Evolutionary conservation across 2,329 filamentous ascomycete species (phyloP).

Genomic region (Boeremia lycopersici): DNA sequence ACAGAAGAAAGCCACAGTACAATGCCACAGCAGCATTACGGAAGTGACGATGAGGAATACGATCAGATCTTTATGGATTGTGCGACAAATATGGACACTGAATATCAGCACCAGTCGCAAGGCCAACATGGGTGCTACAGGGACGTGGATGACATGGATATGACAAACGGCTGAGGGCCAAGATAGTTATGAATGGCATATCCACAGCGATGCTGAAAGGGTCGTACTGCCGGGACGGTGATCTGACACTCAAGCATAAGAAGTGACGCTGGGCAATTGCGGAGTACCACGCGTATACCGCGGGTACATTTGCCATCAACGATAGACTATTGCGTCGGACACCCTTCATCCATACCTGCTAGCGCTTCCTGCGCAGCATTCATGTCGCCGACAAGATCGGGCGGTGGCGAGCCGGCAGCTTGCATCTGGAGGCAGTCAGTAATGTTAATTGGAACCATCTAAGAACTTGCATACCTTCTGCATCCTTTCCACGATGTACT

Average conservation of each 20-base stretch:
- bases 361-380: conserved; percentile 75
- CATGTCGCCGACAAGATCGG: conserved; percentile 90
- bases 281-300: not conserved
- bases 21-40: conserved; percentile 45
- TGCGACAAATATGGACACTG: conserved; percentile 55
- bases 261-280: not conserved
- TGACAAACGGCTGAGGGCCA: conserved; percentile 29
- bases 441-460: not conserved
- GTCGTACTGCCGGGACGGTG: not conserved
- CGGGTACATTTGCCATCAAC: conserved; percentile 2
- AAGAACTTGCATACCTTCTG: conserved; percentile 71
- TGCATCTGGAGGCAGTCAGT: conserved; percentile 74
- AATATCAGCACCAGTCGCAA: conserved; percentile 39
- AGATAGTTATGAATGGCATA: not conserved
- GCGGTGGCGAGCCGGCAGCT: conserved; percentile 86
- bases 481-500: conserved; percentile 97
- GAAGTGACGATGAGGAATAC: conserved; percentile 66
- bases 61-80: conserved; percentile 68
- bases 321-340: conserved; percentile 62
- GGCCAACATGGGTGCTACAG: conserved; percentile 4
- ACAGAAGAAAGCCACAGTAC: conserved; percentile 21
- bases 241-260: not conserved
- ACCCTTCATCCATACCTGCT: conserved; percentile 63
- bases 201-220: not conserved
- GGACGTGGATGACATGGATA: conserved; percentile 43